Evolutionary conservation across 169 alveolate genomes (phyloP), one percentile per base, ranked within the genome.

Genomic region (Plasmodium reichenowi): DNA sequence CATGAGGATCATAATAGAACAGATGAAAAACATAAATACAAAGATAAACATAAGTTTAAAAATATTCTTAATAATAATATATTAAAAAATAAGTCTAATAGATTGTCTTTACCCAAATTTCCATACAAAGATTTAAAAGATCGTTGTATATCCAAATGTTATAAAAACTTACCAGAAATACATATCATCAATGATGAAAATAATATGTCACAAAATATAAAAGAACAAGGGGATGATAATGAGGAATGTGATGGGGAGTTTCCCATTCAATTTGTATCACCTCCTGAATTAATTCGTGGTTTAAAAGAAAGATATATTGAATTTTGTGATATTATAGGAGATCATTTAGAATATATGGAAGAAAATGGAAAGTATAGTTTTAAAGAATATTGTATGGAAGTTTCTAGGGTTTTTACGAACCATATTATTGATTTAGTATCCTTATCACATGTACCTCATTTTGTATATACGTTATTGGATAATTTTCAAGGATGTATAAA

Each of bases 261-360:
- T 54, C 43, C 20, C 6, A 74, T 60, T 62, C 63, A 12, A 6
- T 29, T 66, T 2, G 6, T 74, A 13, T 74, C 32, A 45, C 29
- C 15, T 17, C 45, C 45, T 32, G 45, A 32, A 32, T 1, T 72
- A 72, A 13, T 67, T 62, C 62, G 24, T 32, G 29, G 32, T 0
- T 26, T 80, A 47, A 78, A 29, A 54, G 26, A 68, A 22, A 80
- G 58, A 45, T 80, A 80, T 68, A 80, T 67, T 22, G 29, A 66
- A 47, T 80, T 68, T 50, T 68, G 80, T 48, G 90, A 80, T 54
- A 45, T 52, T 54, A 9, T 80, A n/a, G 90, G 73, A 68, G 68
- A 80, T 54, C n/a, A 43, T 26, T 13, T 80, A 67, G 83, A 47
- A 50, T 15, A 47, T 32, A 43, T 76, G 10, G 74, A 68, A 38